Base-by-base conservation (phyloP, 2,329 filamentous ascomycete species). In the Sarocladium kiliense region DNA sequence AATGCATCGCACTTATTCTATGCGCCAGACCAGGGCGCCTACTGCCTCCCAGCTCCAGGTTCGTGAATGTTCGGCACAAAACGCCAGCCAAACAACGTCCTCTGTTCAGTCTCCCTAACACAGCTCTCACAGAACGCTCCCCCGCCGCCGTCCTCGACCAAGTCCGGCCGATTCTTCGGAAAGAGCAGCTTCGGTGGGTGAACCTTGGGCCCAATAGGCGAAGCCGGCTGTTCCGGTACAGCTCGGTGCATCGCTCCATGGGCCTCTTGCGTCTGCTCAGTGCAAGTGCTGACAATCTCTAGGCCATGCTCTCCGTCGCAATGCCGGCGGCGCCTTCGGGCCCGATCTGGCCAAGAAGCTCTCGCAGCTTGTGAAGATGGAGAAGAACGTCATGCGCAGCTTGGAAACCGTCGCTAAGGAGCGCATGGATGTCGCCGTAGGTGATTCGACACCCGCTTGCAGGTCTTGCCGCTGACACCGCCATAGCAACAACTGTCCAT, bases 321-420 rank as follows among this genome's bases (percentile, higher is more conserved):
- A 87, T 67, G 81, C 86, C 42, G 87, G 88, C 60, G 89, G 88
- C 62, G 86, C 88, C 64, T 91, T 91, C 62, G 82, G 84, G 60
- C 83, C 92, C 56, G 94, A 99, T 66, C 86, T 99, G 57, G 88
- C 94, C 57, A 97, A 96, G 83, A 99, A 99, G 82, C 86, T 99
- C 59, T 91, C 92, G 39, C 90, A 96, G 77, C 84, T 99, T 54
- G 94, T 99, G 60, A 99, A 99, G 84, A 99, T 99, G 94, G 94
- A 99, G 78, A 99, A 99, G 86, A 97, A 99, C 70, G 90, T 97
- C 56, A 99, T 99, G 94, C 91, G 94, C 73, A 97, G 91, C 71
- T 86, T 97, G 81, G 94, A 99, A 71, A 81, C 91, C 51, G 94
- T 97, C 54, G 91, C 91, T 45, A 87, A 91, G 67, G 94, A 99